A percentile compares a stretch with the other conserved stretches of the same genome.
Conservation (phyloP, 2,329 filamentous ascomycete genomes). For the Pseudogymnoascus sp. region DNA sequence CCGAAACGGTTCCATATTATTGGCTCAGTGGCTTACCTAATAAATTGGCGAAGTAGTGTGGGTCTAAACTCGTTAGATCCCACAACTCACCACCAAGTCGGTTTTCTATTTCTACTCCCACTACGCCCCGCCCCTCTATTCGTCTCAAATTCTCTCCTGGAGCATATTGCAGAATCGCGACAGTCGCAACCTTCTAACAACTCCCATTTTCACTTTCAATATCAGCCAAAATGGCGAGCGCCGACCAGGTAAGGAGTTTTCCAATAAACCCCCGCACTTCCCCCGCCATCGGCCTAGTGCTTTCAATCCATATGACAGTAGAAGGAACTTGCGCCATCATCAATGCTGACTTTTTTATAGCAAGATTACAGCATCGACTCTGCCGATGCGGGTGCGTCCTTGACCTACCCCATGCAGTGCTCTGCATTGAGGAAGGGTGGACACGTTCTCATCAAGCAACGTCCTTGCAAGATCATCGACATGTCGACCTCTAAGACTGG, state of each 20-base stretch:
- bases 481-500: conserved; percentile 99
- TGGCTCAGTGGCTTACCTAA: not conserved
- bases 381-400: conserved; percentile 91
- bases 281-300: conserved; percentile 26
- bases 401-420: conserved; percentile 97
- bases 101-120: conserved; percentile 22
- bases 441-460: conserved; percentile 95
- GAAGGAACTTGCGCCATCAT: not conserved
- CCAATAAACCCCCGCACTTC: conserved; percentile 23
- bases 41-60: conserved; percentile 5
- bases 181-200: conserved; percentile 13
- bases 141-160: conserved; percentile 20
- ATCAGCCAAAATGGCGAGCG: conserved; percentile 52
- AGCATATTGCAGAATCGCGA: conserved; percentile 7
- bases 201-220: conserved; percentile 22
- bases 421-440: conserved; percentile 99
- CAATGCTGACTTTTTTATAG: conserved; percentile 17
- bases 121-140: conserved; percentile 18
- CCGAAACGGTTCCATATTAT: not conserved
- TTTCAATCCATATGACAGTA: conserved; percentile 12
- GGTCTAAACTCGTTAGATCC: conserved; percentile 12
- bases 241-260: conserved; percentile 50
- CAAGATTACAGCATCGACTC: conserved; percentile 68
- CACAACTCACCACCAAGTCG: conserved; percentile 18
- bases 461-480: conserved; percentile 99